phyloP scores from a whole-genome alignment of 345 rosid species.

The Alliaria petiolata region DNA sequence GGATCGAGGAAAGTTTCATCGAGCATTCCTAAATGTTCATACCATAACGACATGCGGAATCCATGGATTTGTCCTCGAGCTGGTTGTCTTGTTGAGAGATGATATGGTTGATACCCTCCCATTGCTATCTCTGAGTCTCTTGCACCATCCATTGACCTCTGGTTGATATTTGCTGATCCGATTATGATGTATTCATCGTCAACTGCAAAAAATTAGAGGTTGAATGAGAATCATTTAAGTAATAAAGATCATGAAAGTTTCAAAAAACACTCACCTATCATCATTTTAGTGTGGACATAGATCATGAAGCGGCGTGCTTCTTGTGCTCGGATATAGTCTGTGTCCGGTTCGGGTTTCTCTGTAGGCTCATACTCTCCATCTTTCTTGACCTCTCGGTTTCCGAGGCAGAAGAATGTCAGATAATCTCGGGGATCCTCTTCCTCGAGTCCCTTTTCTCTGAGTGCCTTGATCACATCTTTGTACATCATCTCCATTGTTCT shows the following conservation, averaged over 20 bases:
- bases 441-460: conserved; percentile 53
- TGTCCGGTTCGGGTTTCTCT: conserved; percentile 80
- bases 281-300: conserved; percentile 96
- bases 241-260: background rate
- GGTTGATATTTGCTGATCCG: conserved; percentile 98
- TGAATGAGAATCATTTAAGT: background rate
- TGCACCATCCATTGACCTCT: conserved; percentile 97
- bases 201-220: conserved; percentile 42
- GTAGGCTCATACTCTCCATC: conserved; percentile 85
- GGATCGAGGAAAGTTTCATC: conserved; percentile 74
- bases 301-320: conserved; percentile 97
- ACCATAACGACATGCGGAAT: conserved; percentile 93
- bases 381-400: conserved; percentile 84
- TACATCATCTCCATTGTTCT: conserved; percentile 99
- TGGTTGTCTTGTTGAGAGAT: conserved; percentile 64
- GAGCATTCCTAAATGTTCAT: conserved; percentile 95
- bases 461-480: conserved; percentile 71
- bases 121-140: conserved; percentile 98
- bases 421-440: conserved; percentile 83
- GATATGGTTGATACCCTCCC: conserved; percentile 96
- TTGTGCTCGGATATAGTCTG: conserved; percentile 86
- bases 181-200: conserved; percentile 95
- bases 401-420: conserved; percentile 91
- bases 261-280: conserved; percentile 62
- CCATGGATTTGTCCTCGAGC: conserved; percentile 96